These are phyloP conservation scores for Coccomyxa subellipsoidea DNA, from an alignment of 163 green algal genomes.

Conservation along the genomic window DNA sequence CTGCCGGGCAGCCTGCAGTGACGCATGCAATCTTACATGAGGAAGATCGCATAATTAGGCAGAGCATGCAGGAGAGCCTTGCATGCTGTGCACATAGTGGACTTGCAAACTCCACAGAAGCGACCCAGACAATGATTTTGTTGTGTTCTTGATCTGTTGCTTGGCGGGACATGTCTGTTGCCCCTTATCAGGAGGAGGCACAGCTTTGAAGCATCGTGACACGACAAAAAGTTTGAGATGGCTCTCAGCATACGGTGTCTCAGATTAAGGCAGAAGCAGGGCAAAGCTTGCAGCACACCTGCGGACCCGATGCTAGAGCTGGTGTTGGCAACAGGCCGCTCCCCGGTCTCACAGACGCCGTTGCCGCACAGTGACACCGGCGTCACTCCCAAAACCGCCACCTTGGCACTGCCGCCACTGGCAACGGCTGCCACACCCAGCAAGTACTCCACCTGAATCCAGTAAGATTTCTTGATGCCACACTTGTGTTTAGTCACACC, in stretches of 20 bases:
- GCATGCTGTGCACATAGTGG: too few relatives aligned
- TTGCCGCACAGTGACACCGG: slow-evolving; percentile 27
- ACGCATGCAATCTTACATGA: not conserved
- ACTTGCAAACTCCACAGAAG: too few relatives aligned
- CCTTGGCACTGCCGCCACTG: not conserved
- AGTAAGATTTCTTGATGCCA: not conserved
- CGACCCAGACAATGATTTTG: too few relatives aligned
- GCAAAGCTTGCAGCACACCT: not conserved
- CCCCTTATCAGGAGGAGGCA: not conserved
- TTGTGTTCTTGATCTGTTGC: too few relatives aligned
- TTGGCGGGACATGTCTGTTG: not conserved
- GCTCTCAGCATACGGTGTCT: too few relatives aligned
- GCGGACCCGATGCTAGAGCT: not conserved
- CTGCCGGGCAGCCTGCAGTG: not conserved
- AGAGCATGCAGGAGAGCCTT: too few relatives aligned
- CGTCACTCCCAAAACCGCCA: not conserved
- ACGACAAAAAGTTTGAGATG: too few relatives aligned
- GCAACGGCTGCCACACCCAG: not conserved
- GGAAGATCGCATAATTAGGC: not conserved
- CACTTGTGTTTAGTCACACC: not conserved
- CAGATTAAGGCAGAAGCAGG: not conserved
- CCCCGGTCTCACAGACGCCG: slow-evolving; percentile 28
- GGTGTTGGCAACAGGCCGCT: slow-evolving; percentile 18
- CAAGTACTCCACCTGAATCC: slow-evolving; percentile 9
- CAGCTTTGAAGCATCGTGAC: too few relatives aligned